Base-by-base conservation (phyloP, 179 eudicot species). In the Beta lomatogona region DNA sequence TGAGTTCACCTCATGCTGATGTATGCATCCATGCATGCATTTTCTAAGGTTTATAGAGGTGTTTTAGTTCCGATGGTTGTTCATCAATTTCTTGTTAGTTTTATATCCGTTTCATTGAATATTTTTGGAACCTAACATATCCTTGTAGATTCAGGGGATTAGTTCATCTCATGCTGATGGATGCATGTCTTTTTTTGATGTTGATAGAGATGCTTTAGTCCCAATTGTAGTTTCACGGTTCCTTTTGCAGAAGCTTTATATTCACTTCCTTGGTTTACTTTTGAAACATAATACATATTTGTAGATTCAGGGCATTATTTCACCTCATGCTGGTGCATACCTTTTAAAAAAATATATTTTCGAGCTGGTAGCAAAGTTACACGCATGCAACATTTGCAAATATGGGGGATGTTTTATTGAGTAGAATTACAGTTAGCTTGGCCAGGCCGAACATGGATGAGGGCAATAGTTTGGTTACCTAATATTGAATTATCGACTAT, bases 21-120 rank as follows among this genome's bases (percentile, higher is more conserved):
- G 41, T 36, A 36, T 36, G 41, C 41, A 36, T 36, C 41, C 41
- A 36, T 36, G 41, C 41, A 36, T 36, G 50, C 87, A 45, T 96
- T 96, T 85, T 97, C 99, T 61, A 82, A 71, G 79, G 90, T 96
- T 69, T 84, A 84, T 44, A 90, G 83, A 86, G 98, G 97, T 48
- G 89, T 96, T 75, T 94, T 96, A 77, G 93, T 96, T 76, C 96
- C 98, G 22, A 90, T 94, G 98, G 99, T 94, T 85, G 28, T 77
- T 57, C 66, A 60, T 72, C 41, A 48, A 2, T 71, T 68, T 50
- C 73, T 82, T 8, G 25, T 14, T 48, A 48, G 52, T 9, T 48
- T 48, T 48, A 48, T 48, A 48, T 48, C 9, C 9, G 52, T 0
- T 48, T 48, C 9, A 48, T 48, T 36, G 41, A 3, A 2, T 36